Evolutionary conservation across 345 rosid species (phyloP), one percentile per base, ranked within the genome.

Genomic region (Moricandia moricandioides): DNA sequence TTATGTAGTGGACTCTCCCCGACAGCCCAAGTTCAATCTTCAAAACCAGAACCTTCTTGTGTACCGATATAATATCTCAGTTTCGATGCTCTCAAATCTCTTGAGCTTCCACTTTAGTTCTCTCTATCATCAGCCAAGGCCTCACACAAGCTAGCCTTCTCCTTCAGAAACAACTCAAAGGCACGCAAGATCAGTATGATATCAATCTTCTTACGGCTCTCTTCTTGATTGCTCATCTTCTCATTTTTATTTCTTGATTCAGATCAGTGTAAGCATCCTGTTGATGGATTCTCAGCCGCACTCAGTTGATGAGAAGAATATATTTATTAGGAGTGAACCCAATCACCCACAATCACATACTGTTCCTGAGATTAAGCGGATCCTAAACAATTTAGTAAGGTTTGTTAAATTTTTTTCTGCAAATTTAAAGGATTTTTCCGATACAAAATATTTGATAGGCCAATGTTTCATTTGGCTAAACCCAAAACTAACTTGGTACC

Each of bases 251-350:
- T n/a, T 47, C 52, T 73, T 57, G 56, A 30, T 18, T 88, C 91
- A 94, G 98, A 94, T 94, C 98, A 91, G 76, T 94, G 98, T 69
- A 91, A 87, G 86, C 79, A 90, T 65, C 97, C 98, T 2, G 98
- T 94, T 55, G 95, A 92, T 82, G 98, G 97, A 60, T 94, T 91
- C 86, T 91, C 98, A 5, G 96, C 98, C 18, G 98, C 97, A 37
- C 80, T 93, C 85, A n/a, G 91, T 94, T 21, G 98, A 93, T 60
- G 98, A 93, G 76, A 87, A 51, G 68, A 93, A 94, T 81, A 79
- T 94, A 68, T 94, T 94, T 72, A n/a, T n/a, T n/a, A n/a, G n/a
- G n/a, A n/a, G n/a, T n/a, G n/a, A n/a, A n/a, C n/a, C n/a, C n/a
- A n/a, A n/a, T n/a, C n/a, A n/a, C n/a, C n/a, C n/a, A n/a, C n/a